Evolutionary conservation across 2,329 filamentous ascomycete species (phyloP).

Genomic region (Apiospora koreana): DNA sequence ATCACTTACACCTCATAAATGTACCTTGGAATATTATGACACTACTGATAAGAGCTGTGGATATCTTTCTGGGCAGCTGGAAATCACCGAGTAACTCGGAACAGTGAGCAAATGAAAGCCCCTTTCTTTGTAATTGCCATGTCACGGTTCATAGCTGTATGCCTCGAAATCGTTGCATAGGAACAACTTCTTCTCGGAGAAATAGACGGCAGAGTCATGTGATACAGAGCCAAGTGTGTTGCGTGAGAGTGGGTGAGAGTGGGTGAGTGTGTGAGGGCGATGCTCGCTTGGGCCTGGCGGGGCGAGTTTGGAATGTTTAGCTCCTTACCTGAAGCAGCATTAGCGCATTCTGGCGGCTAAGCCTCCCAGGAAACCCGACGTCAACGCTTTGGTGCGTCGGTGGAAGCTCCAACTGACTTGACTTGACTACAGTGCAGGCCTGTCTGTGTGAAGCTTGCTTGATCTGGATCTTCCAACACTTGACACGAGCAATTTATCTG

Average conservation of each 20-base stretch:
- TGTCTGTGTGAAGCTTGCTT: constrained; percentile 3
- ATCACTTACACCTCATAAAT: no score
- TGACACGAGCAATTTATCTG: not conserved
- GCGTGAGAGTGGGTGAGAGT: no score
- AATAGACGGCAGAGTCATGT: not conserved
- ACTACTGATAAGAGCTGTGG: no score
- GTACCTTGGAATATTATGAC: no score
- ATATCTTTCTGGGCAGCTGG: no score
- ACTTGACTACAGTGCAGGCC: constrained; percentile 1
- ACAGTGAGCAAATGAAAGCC: not conserved
- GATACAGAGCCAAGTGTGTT: not conserved
- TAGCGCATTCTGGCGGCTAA: constrained; percentile 6
- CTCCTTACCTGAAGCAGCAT: constrained; percentile 4
- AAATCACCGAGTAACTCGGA: not conserved
- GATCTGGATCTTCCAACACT: not conserved
- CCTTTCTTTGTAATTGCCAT: not conserved
- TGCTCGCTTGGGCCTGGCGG: not conserved
- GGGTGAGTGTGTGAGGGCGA: not conserved
- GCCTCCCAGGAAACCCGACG: constrained; percentile 8
- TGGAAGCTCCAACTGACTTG: constrained; percentile 11
- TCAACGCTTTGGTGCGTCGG: constrained; percentile 10
- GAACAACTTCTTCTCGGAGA: not conserved
- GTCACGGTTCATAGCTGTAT: no score
- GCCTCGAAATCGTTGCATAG: no score
- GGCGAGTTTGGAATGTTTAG: not conserved